Base-by-base conservation (phyloP, 2,329 filamentous ascomycete species). In the Hypoxylon sp. region DNA sequence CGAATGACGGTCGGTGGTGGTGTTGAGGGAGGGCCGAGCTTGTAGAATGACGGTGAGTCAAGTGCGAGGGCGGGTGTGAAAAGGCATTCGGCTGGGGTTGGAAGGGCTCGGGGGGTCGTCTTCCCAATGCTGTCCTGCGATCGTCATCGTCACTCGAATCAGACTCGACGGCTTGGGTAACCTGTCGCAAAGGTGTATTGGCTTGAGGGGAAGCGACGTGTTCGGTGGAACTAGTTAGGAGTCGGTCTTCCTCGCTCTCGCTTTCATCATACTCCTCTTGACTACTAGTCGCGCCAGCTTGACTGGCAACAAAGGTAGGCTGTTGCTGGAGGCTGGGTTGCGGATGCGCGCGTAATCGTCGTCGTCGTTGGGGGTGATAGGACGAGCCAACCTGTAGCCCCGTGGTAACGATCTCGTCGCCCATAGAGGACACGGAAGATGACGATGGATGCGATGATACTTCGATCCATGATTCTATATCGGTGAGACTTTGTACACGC, bases 181-280 rank as follows among this genome's bases (percentile, higher is more conserved):
- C 76, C 55, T 68, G 74, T 69, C 64, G 70, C 53, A 15, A 78
- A 75, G 46, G 79, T 74, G 61, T 78, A 75, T 56, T 32, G 62
- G 72, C 34, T 72, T 68, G 64, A 46, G 76, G 54, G 52, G 74
- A 57, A 56, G 74, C 46, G 65, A 82, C 73, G 59, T 86, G 83
- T 70, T 89, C 87, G 47, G 81, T 83, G 13, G 87, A 89, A 70
- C 85, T 88, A 1, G 84, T 83, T 73, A 89, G 76, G 10, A 86
- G 70, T 13, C 85, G 86, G 71, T 97, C 94, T 43, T 93, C 93
- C 66, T 97, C 94, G 77, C 87, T 97, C 76, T 97, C 93, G 65
- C 91, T 96, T 80, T 97, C 93, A 32, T 97, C 93, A 72, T 96
- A 97, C 79, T 97, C 94, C 71, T 97, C 94, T 76, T 97, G 93